Conservation (phyloP, 768 basidiomycete genomes). For the Boletus bicolor region DNA sequence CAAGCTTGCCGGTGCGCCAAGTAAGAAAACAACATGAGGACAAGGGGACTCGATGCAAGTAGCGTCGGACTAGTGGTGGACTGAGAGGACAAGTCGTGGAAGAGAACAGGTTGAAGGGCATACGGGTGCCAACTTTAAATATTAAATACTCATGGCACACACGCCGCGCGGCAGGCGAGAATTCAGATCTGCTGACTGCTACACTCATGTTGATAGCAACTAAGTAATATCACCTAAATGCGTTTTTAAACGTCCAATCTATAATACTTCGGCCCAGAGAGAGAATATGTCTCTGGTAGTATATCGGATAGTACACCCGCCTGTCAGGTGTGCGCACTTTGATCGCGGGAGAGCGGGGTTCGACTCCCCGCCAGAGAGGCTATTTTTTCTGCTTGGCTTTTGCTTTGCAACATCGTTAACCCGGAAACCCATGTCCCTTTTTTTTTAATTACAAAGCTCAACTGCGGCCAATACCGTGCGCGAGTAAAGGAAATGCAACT, state of each 20-base stretch:
- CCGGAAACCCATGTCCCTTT: too few relatives aligned
- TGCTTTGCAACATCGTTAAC: neutral
- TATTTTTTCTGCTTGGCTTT: constrained; percentile 6
- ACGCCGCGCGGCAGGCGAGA: neutral
- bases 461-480: neutral
- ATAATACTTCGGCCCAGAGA: too few relatives aligned
- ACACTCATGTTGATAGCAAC: neutral
- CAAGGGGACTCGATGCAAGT: neutral
- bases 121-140: neutral
- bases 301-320: constrained; percentile 53
- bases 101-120: too few relatives aligned
- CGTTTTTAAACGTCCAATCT: neutral
- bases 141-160: neutral
- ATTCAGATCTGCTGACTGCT: neutral
- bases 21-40: constrained; percentile 36
- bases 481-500: neutral
- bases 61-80: neutral
- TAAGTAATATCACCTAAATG: too few relatives aligned
- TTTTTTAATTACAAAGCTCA: too few relatives aligned
- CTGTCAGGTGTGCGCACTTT: constrained; percentile 27
- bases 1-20: constrained; percentile 36
- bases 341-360: constrained; percentile 42
- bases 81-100: neutral
- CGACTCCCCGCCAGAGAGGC: constrained; percentile 46
- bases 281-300: constrained; percentile 38